Evolutionary conservation across 2,329 filamentous ascomycete species (phyloP).

Genomic region (Pseudogymnoascus sp.): DNA sequence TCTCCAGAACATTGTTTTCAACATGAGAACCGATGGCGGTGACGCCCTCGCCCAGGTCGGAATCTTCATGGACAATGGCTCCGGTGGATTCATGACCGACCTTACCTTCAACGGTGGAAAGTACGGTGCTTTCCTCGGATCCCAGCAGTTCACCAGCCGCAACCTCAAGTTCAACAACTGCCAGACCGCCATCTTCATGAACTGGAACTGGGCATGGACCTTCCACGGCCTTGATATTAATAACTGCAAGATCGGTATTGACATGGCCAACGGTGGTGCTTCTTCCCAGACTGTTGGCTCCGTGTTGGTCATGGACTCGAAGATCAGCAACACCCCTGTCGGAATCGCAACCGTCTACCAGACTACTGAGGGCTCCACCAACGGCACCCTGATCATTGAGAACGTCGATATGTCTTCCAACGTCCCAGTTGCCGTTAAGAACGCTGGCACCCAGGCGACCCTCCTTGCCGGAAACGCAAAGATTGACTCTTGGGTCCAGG

Average conservation of each 20-base stretch:
- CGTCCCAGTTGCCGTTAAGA: conserved; percentile 58
- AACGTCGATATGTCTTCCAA: conserved; percentile 75
- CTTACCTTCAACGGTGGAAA: conserved; percentile 76
- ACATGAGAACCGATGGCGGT: conserved; percentile 62
- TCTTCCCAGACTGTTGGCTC: conserved; percentile 74
- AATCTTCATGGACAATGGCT: conserved; percentile 79
- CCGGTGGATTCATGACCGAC: conserved; percentile 76
- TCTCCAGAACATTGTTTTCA: conserved; percentile 73
- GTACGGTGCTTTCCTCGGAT: conserved; percentile 71
- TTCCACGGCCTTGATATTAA: conserved; percentile 70
- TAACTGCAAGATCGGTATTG: conserved; percentile 65
- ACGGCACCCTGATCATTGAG: conserved; percentile 76
- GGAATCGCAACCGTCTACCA: conserved; percentile 72
- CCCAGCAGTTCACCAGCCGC: conserved; percentile 79
- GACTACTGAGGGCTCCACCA: conserved; percentile 53
- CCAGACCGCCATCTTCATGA: conserved; percentile 77
- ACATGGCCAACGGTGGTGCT: conserved; percentile 61
- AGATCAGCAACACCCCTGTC: conserved; percentile 64
- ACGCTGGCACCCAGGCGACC: conserved; percentile 44
- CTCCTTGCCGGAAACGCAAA: conserved; percentile 63
- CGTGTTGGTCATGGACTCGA: conserved; percentile 73
- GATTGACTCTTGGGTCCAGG: conserved; percentile 70
- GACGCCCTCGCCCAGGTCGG: conserved; percentile 60
- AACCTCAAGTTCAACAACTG: conserved; percentile 77
- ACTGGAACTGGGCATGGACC: conserved; percentile 87